Conservation (phyloP, 2,329 filamentous ascomycete species). For the Penicillium concentricum region DNA sequence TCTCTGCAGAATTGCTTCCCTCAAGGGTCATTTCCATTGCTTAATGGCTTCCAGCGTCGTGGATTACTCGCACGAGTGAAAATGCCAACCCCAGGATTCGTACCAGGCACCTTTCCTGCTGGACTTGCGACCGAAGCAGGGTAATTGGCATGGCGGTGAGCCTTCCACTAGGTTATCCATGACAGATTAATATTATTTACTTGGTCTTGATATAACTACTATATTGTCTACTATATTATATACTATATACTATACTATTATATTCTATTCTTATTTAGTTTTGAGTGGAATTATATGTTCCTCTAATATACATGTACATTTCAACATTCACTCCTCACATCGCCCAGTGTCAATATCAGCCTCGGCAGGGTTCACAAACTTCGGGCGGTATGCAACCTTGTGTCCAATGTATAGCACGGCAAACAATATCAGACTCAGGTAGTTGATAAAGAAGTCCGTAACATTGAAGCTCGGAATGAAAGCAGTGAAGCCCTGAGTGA, state of each 20-base stretch:
- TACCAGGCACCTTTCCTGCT: constrained; percentile 53
- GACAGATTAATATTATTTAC: constrained; percentile 32
- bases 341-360: constrained; percentile 1
- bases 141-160: constrained; percentile 36
- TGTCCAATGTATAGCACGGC: constrained; percentile 4
- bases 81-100: constrained; percentile 54
- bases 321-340: not conserved
- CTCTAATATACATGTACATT: no score
- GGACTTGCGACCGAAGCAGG: constrained; percentile 37
- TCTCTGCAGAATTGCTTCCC: constrained; percentile 61
- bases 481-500: constrained; percentile 7
- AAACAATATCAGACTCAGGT: constrained; percentile 5
- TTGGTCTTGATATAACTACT: not conserved
- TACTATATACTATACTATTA: no score
- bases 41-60: constrained; percentile 55
- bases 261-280: no score
- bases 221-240: no score
- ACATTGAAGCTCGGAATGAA: constrained; percentile 7
- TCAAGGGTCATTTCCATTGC: constrained; percentile 55
- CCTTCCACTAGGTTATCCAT: constrained; percentile 45
- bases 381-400: not conserved
- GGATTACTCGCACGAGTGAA: constrained; percentile 56
- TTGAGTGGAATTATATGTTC: no score
- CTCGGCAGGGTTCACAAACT: constrained; percentile 2
- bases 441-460: constrained; percentile 7